Evolutionary conservation across 495 filamentous ascomycete species (phyloP).

Genomic region (Astrocystis sublimbata): DNA sequence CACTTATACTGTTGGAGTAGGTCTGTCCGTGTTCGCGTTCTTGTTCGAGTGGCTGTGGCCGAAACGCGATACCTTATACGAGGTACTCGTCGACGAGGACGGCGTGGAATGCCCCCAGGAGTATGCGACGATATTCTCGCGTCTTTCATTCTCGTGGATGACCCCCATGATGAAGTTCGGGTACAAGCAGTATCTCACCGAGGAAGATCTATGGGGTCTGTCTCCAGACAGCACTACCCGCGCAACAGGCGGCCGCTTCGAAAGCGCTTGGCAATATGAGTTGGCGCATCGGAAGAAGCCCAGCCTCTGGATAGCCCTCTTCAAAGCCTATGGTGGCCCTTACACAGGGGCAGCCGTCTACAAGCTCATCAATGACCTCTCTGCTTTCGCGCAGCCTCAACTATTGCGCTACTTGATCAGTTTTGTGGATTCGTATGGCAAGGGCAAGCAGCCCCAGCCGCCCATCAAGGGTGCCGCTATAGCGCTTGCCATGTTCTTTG

Average conservation of each 20-base stretch:
- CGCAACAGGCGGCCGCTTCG: constrained; percentile 64
- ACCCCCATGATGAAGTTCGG: constrained; percentile 96
- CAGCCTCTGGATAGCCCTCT: constrained; percentile 89
- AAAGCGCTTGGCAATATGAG: constrained; percentile 76
- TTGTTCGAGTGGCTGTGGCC: constrained; percentile 85
- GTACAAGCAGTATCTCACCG: constrained; percentile 87
- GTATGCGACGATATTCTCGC: constrained; percentile 92
- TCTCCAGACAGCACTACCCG: constrained; percentile 77
- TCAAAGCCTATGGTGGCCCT: constrained; percentile 79
- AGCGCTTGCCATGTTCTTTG: constrained; percentile 86
- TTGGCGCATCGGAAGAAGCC: constrained; percentile 69
- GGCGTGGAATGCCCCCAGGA: constrained; percentile 92
- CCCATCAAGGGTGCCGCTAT: constrained; percentile 83
- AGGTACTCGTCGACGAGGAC: constrained; percentile 70
- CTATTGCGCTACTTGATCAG: constrained; percentile 80
- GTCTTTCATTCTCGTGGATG: constrained; percentile 97
- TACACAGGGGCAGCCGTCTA: constrained; percentile 79
- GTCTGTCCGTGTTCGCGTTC: constrained; percentile 73
- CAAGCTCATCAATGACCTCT: constrained; percentile 79
- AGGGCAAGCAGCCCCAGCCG: constrained; percentile 64
- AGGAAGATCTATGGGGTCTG: constrained; percentile 96
- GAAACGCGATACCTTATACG: constrained; percentile 83
- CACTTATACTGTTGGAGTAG: constrained; percentile 71
- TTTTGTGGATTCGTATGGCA: constrained; percentile 79
- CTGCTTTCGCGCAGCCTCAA: constrained; percentile 91